These are phyloP conservation scores for Backusella australiensis DNA, from an alignment of 192 early-diverging fungal species.

Conservation along the genomic window DNA sequence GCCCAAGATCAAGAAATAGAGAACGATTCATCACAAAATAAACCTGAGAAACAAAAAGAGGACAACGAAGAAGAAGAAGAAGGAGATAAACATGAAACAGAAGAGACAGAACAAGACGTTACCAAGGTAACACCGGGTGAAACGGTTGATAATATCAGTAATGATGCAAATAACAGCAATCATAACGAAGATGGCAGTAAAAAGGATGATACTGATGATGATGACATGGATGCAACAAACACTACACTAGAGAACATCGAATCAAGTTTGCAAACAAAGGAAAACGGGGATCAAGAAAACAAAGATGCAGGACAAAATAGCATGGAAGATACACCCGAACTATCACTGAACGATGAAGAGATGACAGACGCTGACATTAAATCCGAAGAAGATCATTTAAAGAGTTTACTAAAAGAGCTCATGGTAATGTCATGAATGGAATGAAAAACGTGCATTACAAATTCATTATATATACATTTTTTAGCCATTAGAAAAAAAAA, in stretches of 20 bases:
- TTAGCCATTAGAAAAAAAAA: slow-evolving; percentile 39
- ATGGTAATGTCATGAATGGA: slow-evolving; percentile 7
- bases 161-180: background rate
- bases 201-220: background rate
- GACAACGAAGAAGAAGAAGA: slow-evolving; percentile 10
- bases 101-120: background rate
- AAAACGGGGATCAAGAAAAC: background rate
- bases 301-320: background rate
- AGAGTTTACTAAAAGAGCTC: slow-evolving; percentile 4
- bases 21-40: background rate
- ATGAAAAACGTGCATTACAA: background rate
- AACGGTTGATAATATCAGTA: background rate
- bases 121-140: background rate
- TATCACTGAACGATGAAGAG: slow-evolving; percentile 4
- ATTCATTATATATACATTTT: background rate
- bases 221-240: background rate
- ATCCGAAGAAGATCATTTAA: background rate
- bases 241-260: background rate
- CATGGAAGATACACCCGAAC: background rate
- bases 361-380: background rate
- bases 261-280: background rate
- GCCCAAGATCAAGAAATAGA: background rate
- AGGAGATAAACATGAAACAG: background rate
- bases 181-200: background rate
- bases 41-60: slow-evolving; percentile 9